Evolutionary conservation across 1,284 basidiomycete genomes (phyloP), one percentile per base, ranked within the genome.

Genomic region (Papiliotrema nemorosa): DNA sequence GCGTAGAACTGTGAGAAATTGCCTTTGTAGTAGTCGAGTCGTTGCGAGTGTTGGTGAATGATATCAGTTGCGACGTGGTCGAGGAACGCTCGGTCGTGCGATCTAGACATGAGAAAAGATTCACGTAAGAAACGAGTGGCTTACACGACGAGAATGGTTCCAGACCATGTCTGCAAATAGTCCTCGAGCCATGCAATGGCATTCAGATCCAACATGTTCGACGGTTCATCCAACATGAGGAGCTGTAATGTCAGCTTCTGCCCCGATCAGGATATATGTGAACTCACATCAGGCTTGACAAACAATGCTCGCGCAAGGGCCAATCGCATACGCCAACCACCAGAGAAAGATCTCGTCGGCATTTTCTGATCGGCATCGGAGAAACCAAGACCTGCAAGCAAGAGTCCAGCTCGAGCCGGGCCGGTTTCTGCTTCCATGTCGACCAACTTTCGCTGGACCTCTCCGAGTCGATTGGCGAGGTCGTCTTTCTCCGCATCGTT

Each of bases 1-100:
- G 94, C 93, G 73, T 99, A 97, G 81, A 99, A 98, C 69, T 97
- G 91, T 1, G 88, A 86, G 75, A 98, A 99, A 78, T 98, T 97
- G 62, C 93, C 79, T 64, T 78, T 94, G 75, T 65, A 76, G 59
- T 97, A 97, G 73, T 98, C 94, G 22, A 99, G 80, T 47, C 96
- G 82, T 55, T 83, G 87, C 2, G 89, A 93, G 75, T 98, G 94
- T 77, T 97, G 91, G 73, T 97, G 92, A 33, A 98, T 84, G 64
- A 98, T 97, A 70, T 93, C 90, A 12, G 91, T 93, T 0, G 93
- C 92, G 20, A 97, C 90, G 24, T 89, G 88, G 76, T 98, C 93
- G 81, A 98, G 78, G 83, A 99, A 98, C 26, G 94, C 90, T 67
- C 96, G 86, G 76, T 99, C 96, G 82, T 99, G 96, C 53, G 94